Evolutionary conservation across 768 basidiomycete genomes (phyloP).

Genomic region (Lactarius psammicola): DNA sequence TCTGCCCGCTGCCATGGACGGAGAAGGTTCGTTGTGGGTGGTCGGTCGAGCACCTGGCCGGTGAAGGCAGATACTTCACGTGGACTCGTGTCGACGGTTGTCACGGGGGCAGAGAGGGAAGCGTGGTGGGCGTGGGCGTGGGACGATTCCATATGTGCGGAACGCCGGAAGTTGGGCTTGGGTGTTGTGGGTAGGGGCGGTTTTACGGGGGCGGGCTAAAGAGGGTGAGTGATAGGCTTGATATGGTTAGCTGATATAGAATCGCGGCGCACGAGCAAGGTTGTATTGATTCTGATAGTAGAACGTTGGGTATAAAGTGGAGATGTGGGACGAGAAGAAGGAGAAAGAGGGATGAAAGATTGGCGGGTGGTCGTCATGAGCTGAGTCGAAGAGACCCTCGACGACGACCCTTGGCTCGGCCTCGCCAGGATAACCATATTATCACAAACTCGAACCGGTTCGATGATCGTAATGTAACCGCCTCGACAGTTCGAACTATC

Average conservation of each 20-base stretch:
- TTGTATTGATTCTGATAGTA: slow-evolving; percentile 12
- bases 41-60: slow-evolving; percentile 37
- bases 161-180: slow-evolving; percentile 47
- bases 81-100: slow-evolving; percentile 21
- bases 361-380: slow-evolving; percentile 28
- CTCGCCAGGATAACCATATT: neutral
- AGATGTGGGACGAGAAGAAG: slow-evolving; percentile 21
- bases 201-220: slow-evolving; percentile 32
- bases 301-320: slow-evolving; percentile 1
- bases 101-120: slow-evolving; percentile 12
- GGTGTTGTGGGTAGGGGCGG: slow-evolving; percentile 48
- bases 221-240: slow-evolving; percentile 6
- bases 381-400: neutral
- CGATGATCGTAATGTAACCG: neutral
- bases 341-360: slow-evolving; percentile 52
- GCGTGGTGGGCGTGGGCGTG: slow-evolving; percentile 17
- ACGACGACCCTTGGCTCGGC: neutral
- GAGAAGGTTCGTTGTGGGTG: slow-evolving; percentile 69
- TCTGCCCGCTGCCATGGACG: slow-evolving; percentile 65
- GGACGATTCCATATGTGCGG: slow-evolving; percentile 26
- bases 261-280: slow-evolving; percentile 17
- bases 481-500: slow-evolving; percentile 3
- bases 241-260: neutral
- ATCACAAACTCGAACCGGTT: neutral
- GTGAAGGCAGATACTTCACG: slow-evolving; percentile 19